phyloP scores from a whole-genome alignment of 805 yeast species.

The Candida adriatica region DNA sequence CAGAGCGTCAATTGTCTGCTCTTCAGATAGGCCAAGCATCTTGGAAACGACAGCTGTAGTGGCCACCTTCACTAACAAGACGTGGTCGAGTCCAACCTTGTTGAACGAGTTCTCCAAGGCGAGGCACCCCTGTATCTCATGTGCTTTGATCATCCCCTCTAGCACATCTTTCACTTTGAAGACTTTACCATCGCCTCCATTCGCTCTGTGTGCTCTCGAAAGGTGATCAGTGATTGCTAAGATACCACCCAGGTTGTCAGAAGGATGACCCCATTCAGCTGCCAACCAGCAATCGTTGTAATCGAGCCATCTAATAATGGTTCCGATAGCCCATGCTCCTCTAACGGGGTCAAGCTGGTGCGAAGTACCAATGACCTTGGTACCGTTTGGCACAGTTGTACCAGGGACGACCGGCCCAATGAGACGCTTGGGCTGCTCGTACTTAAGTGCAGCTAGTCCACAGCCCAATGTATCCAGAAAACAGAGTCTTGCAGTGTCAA shows the following conservation, averaged over 20 bases:
- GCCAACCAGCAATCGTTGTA: conserved; percentile 62
- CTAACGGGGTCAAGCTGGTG: conserved; percentile 47
- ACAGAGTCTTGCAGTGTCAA: conserved; percentile 49
- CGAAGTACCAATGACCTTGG: conserved; percentile 47
- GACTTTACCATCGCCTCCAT: conserved; percentile 32
- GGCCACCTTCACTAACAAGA: conserved; percentile 50
- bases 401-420: conserved; percentile 56
- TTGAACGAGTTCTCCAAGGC: conserved; percentile 58
- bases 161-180: conserved; percentile 45
- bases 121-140: conserved; percentile 53
- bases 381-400: conserved; percentile 46
- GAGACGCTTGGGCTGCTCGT: conserved; percentile 39
- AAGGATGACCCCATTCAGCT: conserved; percentile 68
- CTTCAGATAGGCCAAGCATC: conserved; percentile 41
- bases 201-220: conserved; percentile 36
- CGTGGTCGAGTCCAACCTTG: conserved; percentile 54
- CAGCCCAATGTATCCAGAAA: conserved; percentile 53
- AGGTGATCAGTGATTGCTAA: conserved; percentile 52
- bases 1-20: conserved; percentile 47
- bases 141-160: conserved; percentile 55
- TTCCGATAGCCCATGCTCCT: conserved; percentile 53
- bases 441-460: conserved; percentile 51
- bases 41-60: conserved; percentile 54
- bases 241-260: conserved; percentile 54
- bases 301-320: conserved; percentile 54